Percentiles rank a stretch among this genome's conserved stretches.
These are phyloP conservation scores for Fusarium graminum DNA, from an alignment of 2,329 filamentous ascomycete species.

Conservation along the genomic window DNA sequence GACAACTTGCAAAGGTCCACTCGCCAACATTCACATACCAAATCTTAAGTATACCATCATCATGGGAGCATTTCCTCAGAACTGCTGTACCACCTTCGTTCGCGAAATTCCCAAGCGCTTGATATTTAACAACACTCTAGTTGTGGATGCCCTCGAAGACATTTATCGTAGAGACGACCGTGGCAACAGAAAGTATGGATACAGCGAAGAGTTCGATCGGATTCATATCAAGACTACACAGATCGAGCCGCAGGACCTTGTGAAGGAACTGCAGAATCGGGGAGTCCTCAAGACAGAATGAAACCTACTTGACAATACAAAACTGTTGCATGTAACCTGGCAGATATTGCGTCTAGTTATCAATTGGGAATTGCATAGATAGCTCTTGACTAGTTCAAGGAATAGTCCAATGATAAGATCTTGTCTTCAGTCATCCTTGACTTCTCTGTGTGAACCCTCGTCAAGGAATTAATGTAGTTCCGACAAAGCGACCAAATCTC, in stretches of 20 bases:
- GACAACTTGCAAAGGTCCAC: background rate
- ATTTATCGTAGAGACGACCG: background rate
- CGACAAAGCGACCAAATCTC: too few species aligned
- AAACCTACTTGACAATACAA: background rate
- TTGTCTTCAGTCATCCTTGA: too few species aligned
- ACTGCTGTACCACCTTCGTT: background rate
- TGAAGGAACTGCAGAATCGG: background rate
- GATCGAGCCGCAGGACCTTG: background rate
- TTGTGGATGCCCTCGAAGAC: background rate
- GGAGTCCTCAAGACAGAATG: background rate
- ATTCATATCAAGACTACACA: background rate
- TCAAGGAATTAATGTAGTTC: too few species aligned
- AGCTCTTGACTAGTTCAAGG: too few species aligned
- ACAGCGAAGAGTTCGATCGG: background rate
- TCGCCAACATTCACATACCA: rapidly evolving
- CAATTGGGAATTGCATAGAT: too few species aligned
- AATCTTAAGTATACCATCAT: background rate
- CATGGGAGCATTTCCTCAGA: background rate
- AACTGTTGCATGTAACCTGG: background rate
- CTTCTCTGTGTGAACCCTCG: too few species aligned
- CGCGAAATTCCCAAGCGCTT: background rate
- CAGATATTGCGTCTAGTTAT: too few species aligned
- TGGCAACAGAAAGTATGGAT: background rate
- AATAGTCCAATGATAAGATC: too few species aligned
- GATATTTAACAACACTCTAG: background rate